Evolutionary conservation across 2,329 filamentous ascomycete species (phyloP).

Genomic region (Aspergillus melleus): DNA sequence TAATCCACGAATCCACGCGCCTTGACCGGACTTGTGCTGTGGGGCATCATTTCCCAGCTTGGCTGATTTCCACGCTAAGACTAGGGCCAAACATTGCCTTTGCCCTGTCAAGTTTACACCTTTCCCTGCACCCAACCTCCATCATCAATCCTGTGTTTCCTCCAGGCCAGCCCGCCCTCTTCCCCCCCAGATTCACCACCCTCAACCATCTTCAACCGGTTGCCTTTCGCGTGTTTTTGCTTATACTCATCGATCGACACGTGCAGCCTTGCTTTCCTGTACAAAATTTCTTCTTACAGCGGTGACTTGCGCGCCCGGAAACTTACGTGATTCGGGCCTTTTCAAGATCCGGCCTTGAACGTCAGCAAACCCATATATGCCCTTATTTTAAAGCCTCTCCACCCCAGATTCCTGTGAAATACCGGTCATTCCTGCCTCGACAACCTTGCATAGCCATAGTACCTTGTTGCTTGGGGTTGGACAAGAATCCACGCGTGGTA

Average conservation of each 20-base stretch:
- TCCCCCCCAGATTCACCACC: constrained; percentile 3
- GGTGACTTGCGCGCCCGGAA: constrained; percentile 15
- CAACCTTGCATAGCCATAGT: constrained; percentile 24
- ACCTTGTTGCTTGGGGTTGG: constrained; percentile 21
- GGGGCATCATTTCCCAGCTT: constrained; percentile 36
- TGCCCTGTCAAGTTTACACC: constrained; percentile 38
- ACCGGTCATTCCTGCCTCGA: constrained; percentile 15
- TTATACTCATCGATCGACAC: constrained; percentile 5
- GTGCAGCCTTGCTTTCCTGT: constrained; percentile 2
- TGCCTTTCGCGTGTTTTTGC: constrained; percentile 21
- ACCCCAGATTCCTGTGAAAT: constrained; percentile 19
- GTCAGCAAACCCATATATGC: constrained; percentile 33
- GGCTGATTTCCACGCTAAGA: constrained; percentile 41
- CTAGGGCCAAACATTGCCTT: constrained; percentile 44
- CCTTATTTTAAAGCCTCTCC: constrained; percentile 16
- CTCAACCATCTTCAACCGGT: constrained; percentile 12
- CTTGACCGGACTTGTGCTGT: constrained; percentile 29
- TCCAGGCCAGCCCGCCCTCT: constrained; percentile 7
- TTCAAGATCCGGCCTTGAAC: constrained; percentile 27
- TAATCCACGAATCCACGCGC: constrained; percentile 30
- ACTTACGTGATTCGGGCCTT: constrained; percentile 24
- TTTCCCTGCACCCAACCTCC: constrained; percentile 21
- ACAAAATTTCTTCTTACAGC: background rate
- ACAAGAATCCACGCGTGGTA: constrained; percentile 40
- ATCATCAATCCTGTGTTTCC: constrained; percentile 18